Percentiles rank a stretch among this genome's conserved stretches.
phyloP scores from a whole-genome alignment of 768 basidiomycete species.

The Agrocybe pediades region DNA sequence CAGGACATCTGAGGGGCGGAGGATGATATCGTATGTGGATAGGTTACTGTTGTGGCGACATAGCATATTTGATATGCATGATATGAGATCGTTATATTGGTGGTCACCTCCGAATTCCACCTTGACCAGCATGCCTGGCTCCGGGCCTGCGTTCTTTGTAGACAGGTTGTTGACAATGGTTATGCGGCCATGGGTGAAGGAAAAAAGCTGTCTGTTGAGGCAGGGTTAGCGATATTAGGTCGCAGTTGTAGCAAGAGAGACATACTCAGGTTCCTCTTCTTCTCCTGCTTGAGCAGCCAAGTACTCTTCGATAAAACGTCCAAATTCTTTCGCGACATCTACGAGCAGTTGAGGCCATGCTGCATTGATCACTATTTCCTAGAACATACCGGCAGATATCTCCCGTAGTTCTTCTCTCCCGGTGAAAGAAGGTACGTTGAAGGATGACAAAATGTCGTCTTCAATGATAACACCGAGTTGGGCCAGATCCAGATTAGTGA shows the following conservation, averaged over 20 bases:
- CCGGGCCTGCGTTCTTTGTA: conserved; percentile 19
- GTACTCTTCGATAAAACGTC: conserved; percentile 44
- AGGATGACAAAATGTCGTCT: conserved; percentile 47
- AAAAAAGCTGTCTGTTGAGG: conserved; percentile 43
- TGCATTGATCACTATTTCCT: neutral
- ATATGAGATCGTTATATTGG: conserved; percentile 57
- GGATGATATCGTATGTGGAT: conserved; percentile 57
- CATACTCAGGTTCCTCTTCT: conserved; percentile 36
- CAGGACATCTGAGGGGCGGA: conserved; percentile 63
- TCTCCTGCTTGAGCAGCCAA: conserved; percentile 35
- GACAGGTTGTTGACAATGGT: conserved; percentile 29
- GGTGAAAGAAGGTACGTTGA: conserved; percentile 41
- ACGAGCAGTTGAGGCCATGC: neutral
- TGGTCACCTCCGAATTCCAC: conserved; percentile 48
- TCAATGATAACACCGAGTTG: conserved; percentile 57
- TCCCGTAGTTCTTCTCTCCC: conserved; percentile 28
- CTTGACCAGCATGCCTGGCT: conserved; percentile 49
- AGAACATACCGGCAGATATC: conserved; percentile 17
- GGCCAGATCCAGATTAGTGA: conserved; percentile 70
- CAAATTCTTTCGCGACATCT: conserved; percentile 55
- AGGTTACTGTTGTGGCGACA: conserved; percentile 29
- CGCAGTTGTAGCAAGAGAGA: neutral
- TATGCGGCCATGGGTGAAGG: conserved; percentile 56
- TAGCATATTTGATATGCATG: conserved; percentile 49
- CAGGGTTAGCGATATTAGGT: conserved; percentile 9